Conservation (phyloP, 768 basidiomycete genomes). For the Tylopilus plumbeoviolaceoides region DNA sequence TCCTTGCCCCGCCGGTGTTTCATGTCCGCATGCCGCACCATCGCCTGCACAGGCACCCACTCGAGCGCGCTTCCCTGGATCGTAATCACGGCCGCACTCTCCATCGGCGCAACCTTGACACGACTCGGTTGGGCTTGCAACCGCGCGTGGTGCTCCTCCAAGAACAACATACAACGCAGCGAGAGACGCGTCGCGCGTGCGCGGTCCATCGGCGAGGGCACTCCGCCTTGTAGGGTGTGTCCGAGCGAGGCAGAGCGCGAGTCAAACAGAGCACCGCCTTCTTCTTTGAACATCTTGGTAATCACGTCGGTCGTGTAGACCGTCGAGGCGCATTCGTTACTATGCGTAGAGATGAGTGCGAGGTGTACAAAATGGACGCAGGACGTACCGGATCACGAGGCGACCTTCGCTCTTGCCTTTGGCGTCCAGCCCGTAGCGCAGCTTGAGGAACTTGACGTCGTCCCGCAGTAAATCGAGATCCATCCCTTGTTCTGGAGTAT, state of each 20-base stretch:
- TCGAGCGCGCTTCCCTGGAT: conserved; percentile 78
- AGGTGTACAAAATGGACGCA: background rate
- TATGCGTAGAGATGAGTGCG: conserved; percentile 23
- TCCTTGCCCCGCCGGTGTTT: conserved; percentile 76
- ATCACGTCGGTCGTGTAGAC: conserved; percentile 92
- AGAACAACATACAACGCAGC: conserved; percentile 90
- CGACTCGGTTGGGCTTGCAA: conserved; percentile 51
- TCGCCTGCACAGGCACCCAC: conserved; percentile 82
- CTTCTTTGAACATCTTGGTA: conserved; percentile 92
- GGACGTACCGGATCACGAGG: conserved; percentile 78
- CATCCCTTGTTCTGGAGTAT: conserved; percentile 91
- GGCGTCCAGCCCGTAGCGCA: conserved; percentile 78
- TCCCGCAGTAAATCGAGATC: conserved; percentile 72
- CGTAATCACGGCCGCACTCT: conserved; percentile 85
- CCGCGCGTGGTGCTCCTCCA: conserved; percentile 72
- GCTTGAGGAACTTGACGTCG: conserved; percentile 87
- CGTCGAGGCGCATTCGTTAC: conserved; percentile 80
- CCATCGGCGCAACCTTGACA: conserved; percentile 49
- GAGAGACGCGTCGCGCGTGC: conserved; percentile 87
- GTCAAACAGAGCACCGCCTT: conserved; percentile 90
- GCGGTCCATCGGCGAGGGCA: conserved; percentile 93
- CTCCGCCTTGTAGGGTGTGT: conserved; percentile 94
- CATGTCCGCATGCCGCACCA: conserved; percentile 88
- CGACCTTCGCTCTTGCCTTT: conserved; percentile 92
- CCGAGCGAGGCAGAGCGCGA: conserved; percentile 94